Evolutionary conservation across 305 asterid genomes (phyloP).

Genomic region (Solanum hybrid): DNA sequence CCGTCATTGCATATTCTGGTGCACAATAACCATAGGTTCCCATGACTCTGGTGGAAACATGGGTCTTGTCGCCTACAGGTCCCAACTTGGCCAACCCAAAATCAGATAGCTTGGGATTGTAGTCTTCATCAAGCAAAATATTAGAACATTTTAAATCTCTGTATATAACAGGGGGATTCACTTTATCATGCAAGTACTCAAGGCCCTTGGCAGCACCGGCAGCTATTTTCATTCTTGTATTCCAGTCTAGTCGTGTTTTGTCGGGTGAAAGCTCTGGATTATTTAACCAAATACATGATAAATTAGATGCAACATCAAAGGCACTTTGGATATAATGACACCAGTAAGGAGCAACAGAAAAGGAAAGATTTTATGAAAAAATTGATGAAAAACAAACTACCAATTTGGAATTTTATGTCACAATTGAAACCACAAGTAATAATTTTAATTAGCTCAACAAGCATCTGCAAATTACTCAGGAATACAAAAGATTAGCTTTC

Average conservation of each 20-base stretch:
- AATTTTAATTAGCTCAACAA: neutral
- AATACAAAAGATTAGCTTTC: neutral
- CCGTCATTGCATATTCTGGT: constrained; percentile 73
- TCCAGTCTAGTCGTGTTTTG: constrained; percentile 62
- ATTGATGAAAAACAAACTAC: neutral
- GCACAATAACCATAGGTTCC: constrained; percentile 85
- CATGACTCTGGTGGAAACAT: constrained; percentile 76
- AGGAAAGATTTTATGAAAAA: neutral
- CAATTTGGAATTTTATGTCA: neutral
- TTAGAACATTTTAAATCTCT: constrained; percentile 69
- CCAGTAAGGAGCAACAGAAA: neutral
- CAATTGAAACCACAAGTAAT: neutral
- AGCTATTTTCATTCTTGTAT: constrained; percentile 70
- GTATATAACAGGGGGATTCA: constrained; percentile 74
- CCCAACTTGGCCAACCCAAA: constrained; percentile 77
- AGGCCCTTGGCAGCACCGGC: constrained; percentile 78
- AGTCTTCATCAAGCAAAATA: constrained; percentile 52
- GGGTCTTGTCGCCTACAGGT: constrained; percentile 74
- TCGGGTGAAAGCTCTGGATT: constrained; percentile 67
- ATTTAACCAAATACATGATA: constrained; percentile 2
- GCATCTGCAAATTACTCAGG: neutral
- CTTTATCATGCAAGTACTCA: constrained; percentile 79
- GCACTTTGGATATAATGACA: neutral
- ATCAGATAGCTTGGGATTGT: constrained; percentile 65
- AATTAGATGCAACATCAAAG: neutral